Percentiles rank a stretch among this genome's conserved stretches.
Evolutionary conservation across 495 filamentous ascomycete species (phyloP).

Genomic region (Alectoria sarmentosa): DNA sequence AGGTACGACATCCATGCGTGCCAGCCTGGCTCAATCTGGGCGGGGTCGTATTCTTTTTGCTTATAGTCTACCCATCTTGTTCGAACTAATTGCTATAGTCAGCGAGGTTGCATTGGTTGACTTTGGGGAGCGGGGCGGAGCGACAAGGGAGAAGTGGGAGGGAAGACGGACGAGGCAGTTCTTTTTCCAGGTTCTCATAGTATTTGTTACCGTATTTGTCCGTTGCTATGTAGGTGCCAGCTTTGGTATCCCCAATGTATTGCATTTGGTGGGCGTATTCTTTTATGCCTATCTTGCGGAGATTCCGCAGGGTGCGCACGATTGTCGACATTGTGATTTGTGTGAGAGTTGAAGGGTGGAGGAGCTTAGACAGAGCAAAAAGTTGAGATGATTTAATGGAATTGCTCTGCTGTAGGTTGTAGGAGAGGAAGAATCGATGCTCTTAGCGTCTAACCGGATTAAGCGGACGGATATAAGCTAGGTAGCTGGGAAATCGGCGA

Average conservation of each 20-base stretch:
- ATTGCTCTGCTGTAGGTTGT: too few species aligned
- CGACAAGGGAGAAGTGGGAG: not conserved
- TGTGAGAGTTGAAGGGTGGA: conserved; percentile 12
- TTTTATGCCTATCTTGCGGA: conserved; percentile 82
- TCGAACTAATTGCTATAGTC: conserved; percentile 54
- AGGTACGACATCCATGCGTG: conserved; percentile 95
- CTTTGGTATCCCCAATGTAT: conserved; percentile 86
- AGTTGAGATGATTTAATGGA: too few species aligned
- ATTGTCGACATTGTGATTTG: conserved; percentile 77
- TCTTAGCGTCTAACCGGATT: not conserved
- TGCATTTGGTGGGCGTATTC: conserved; percentile 85
- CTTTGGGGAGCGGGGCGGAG: not conserved
- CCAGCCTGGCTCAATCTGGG: conserved; percentile 94
- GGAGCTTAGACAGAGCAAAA: too few species aligned
- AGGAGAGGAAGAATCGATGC: not conserved
- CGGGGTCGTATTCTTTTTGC: conserved; percentile 72
- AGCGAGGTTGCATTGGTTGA: conserved; percentile 22
- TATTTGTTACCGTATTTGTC: conserved; percentile 96
- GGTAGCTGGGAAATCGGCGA: not conserved
- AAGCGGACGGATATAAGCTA: not conserved
- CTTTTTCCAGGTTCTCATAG: conserved; percentile 87
- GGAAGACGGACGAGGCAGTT: conserved; percentile 73
- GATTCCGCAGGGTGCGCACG: conserved; percentile 74
- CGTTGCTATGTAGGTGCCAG: conserved; percentile 73
- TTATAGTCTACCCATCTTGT: conserved; percentile 98